Evolutionary conservation across 345 rosid genomes (phyloP).

Genomic region (Eucalyptus erythrocorys): DNA sequence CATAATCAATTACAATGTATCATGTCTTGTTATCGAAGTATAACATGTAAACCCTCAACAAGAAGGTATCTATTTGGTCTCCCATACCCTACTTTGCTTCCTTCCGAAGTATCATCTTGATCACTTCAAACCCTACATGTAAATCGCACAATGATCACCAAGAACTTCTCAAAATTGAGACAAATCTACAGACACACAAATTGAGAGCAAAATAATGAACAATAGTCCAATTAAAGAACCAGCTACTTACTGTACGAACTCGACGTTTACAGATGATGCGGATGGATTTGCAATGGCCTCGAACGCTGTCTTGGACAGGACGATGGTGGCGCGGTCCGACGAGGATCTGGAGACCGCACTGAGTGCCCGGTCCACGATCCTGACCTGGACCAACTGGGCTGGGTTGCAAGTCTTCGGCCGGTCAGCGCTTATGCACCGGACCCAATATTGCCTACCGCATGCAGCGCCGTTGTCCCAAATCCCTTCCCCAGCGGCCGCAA

Average conservation of each 20-base stretch:
- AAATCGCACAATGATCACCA: neutral
- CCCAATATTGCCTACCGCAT: constrained; percentile 42
- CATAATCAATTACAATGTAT: neutral
- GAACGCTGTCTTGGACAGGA: constrained; percentile 38
- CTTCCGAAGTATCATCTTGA: neutral
- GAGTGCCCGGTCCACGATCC: constrained; percentile 30
- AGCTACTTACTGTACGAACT: constrained; percentile 26
- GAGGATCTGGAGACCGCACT: constrained; percentile 26
- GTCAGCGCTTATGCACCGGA: constrained; percentile 39
- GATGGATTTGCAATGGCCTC: constrained; percentile 12
- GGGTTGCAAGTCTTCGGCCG: constrained; percentile 12
- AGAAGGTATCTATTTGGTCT: neutral
- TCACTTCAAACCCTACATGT: neutral
- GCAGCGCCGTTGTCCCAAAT: constrained; percentile 61
- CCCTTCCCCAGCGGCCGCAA: constrained; percentile 45
- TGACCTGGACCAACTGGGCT: constrained; percentile 12
- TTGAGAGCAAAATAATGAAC: neutral
- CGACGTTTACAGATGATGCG: constrained; percentile 22
- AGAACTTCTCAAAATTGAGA: neutral
- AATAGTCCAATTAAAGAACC: neutral
- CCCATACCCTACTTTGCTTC: neutral
- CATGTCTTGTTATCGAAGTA: neutral
- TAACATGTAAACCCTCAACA: too few species aligned
- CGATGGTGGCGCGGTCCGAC: constrained; percentile 9
- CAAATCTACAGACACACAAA: neutral